These are phyloP conservation scores for Trichophyton simii DNA, from an alignment of 2,329 filamentous ascomycete species.

Conservation along the genomic window DNA sequence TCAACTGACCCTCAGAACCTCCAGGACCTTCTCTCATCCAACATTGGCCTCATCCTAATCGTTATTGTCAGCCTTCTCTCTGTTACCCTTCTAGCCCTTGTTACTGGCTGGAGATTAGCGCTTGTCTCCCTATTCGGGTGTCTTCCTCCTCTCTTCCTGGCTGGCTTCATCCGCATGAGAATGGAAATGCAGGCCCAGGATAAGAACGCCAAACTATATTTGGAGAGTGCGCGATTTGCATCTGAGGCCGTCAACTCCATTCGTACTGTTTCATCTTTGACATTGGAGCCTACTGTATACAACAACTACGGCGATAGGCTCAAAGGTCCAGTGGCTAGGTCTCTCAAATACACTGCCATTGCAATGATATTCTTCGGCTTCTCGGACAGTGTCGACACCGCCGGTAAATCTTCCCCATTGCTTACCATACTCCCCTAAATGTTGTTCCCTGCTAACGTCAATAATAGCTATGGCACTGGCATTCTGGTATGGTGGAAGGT, in stretches of 20 bases:
- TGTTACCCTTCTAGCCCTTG: constrained; percentile 52
- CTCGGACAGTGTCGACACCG: constrained; percentile 47
- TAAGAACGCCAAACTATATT: constrained; percentile 34
- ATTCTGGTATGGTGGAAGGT: constrained; percentile 52
- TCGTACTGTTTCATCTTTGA: constrained; percentile 39
- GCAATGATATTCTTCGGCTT: constrained; percentile 52
- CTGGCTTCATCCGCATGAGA: constrained; percentile 32
- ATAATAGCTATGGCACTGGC: constrained; percentile 32
- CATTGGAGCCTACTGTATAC: constrained; percentile 34
- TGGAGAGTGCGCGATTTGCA: constrained; percentile 38
- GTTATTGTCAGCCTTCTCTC: constrained; percentile 61
- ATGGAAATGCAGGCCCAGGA: constrained; percentile 38
- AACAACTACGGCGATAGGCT: constrained; percentile 25
- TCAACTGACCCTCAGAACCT: constrained; percentile 59
- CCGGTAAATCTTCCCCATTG: not conserved
- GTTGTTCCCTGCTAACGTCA: not conserved
- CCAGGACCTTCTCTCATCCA: constrained; percentile 54
- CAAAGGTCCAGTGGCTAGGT: constrained; percentile 40
- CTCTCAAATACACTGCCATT: constrained; percentile 47
- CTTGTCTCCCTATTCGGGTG: constrained; percentile 45
- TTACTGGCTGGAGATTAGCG: constrained; percentile 67
- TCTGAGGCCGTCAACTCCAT: constrained; percentile 41
- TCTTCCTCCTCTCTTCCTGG: constrained; percentile 27
- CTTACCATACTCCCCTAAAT: not conserved
- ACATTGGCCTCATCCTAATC: constrained; percentile 66